A percentile compares a stretch with the other conserved stretches of the same genome.
Conservation (phyloP, 768 basidiomycete genomes). For the Kwoniella botswanensis region DNA sequence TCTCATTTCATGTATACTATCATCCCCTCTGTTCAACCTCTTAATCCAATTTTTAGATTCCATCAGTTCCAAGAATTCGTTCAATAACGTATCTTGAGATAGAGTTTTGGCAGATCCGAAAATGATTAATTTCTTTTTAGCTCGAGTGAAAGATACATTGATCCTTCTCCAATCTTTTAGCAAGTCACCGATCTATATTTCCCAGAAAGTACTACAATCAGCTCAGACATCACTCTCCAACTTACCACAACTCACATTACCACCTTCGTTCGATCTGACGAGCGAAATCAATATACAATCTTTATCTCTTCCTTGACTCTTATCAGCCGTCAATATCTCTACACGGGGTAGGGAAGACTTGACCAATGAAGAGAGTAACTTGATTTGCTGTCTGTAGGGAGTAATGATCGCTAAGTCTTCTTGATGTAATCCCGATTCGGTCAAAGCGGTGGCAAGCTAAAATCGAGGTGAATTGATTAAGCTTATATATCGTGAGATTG, state of each 20-base stretch:
- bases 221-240: background rate
- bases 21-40: constrained; percentile 65
- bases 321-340: constrained; percentile 92
- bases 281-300: constrained; percentile 92
- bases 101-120: constrained; percentile 86
- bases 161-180: constrained; percentile 94
- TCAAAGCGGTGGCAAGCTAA: constrained; percentile 72
- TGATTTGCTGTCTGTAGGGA: constrained; percentile 93
- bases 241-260: constrained; percentile 64
- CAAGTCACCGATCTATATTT: constrained; percentile 79
- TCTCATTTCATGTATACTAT: constrained; percentile 62
- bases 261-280: constrained; percentile 81
- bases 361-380: constrained; percentile 75
- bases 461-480: background rate
- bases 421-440: constrained; percentile 68
- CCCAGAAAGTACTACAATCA: background rate
- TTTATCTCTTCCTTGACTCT: constrained; percentile 93
- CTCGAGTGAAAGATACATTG: constrained; percentile 96
- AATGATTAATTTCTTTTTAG: constrained; percentile 85
- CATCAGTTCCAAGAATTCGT: constrained; percentile 79
- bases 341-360: constrained; percentile 61
- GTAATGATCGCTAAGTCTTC: constrained; percentile 86
- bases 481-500: too few species aligned
- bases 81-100: constrained; percentile 61
- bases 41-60: constrained; percentile 74